These are phyloP conservation scores for Hyphopichia khmerensis DNA, from an alignment of 1,139 yeast species.

Conservation along the genomic window DNA sequence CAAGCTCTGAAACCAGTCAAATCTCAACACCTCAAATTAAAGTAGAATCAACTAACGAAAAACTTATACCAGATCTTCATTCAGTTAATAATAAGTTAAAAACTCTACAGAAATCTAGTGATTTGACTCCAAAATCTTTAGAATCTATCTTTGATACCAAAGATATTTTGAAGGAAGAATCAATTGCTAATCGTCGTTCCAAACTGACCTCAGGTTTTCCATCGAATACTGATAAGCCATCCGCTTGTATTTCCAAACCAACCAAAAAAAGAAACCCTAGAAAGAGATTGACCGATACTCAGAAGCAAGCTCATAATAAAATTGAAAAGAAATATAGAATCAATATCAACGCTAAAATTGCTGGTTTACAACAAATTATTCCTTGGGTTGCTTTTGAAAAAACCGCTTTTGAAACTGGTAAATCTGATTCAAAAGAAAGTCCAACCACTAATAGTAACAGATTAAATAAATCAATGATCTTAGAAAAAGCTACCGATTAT, in stretches of 20 bases:
- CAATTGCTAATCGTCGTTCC: slow-evolving; percentile 1
- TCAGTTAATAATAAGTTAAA: slow-evolving; percentile 15
- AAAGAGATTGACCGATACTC: slow-evolving; percentile 57
- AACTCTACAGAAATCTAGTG: slow-evolving; percentile 11
- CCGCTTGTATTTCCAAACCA: slow-evolving; percentile 8
- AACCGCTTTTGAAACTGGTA: slow-evolving; percentile 56
- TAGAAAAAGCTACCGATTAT: slow-evolving; percentile 67
- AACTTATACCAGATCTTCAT: slow-evolving; percentile 9
- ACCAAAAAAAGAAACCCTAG: slow-evolving; percentile 49
- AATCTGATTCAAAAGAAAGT: slow-evolving; percentile 14
- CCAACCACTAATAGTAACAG: slow-evolving; percentile 21
- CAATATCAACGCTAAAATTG: slow-evolving; percentile 70
- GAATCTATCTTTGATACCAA: slow-evolving; percentile 26
- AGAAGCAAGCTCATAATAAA: slow-evolving; percentile 70
- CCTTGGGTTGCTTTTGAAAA: slow-evolving; percentile 63
- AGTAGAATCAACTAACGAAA: slow-evolving; percentile 7
- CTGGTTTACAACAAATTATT: slow-evolving; percentile 60
- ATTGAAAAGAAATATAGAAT: slow-evolving; percentile 71
- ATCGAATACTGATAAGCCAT: background rate
- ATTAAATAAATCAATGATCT: slow-evolving; percentile 61
- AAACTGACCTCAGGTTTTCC: background rate
- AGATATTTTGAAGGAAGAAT: slow-evolving; percentile 19
- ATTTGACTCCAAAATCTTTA: slow-evolving; percentile 17
- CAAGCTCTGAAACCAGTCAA: slow-evolving; percentile 9
- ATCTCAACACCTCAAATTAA: slow-evolving; percentile 11